Evolutionary conservation across 305 asterid species (phyloP), one percentile per base, ranked within the genome.

Genomic region (Plantago rigida): DNA sequence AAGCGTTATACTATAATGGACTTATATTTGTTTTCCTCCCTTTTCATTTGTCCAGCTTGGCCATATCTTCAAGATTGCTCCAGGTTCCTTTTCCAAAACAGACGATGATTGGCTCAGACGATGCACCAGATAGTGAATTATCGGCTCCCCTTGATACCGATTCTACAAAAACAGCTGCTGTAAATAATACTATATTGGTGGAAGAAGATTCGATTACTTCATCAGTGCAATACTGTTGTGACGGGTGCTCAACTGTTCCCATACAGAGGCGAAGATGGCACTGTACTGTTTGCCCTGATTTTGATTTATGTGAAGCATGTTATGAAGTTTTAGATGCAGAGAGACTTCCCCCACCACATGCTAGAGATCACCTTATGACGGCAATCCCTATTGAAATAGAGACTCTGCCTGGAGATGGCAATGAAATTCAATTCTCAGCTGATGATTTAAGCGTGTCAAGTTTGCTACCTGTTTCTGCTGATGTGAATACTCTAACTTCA

Each of bases 71-170:
- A 72, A 84, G 97, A 77, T 70, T 93, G 77, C 96, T 93, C 73
- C 99, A 93, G 82, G 99, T 93, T 75, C 99, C 99, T 51, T 93
- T 93, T 75, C 99, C 99, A 71, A 93, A 93, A 88, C 99, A 93
- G 75, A 87, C 91, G 6, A 93, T 93, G 97, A 71, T 89, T 51
- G 97, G 91, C 51, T 64, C 84, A 26, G 99, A 93, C 74, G 95
- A 93, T 59, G 75, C 73, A 22, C 62, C 72, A 56, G 97, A 93
- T 64, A 80, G 70, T 76, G 69, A 83, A 60, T 64, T 77, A 17
- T 64, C 94, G 61, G 85, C 66, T 75, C 78, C 99, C 57, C 74
- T 65, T 13, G 92, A 72, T 68, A 75, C 84, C 60, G 97, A 84
- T 69, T 71, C 77, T 69, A 62, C 90, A 15, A 77, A 76, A 62